Percentiles rank a stretch among this genome's conserved stretches.
Conservation (phyloP, 2,329 filamentous ascomycete species). For the Xylaria polymorpha region DNA sequence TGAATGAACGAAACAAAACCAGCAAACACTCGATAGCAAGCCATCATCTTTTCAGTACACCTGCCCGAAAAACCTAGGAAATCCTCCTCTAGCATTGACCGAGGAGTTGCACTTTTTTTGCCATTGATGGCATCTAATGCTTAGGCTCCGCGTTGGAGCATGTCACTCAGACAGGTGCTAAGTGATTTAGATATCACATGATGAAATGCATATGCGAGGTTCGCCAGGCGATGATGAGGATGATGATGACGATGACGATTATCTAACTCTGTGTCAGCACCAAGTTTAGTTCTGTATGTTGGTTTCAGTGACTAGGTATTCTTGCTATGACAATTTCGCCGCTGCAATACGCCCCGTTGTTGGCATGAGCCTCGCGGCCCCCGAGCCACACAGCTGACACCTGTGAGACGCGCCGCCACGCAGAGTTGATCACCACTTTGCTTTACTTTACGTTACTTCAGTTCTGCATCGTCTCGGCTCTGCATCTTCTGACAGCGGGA, state of each 20-base stretch:
- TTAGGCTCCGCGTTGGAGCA: background rate
- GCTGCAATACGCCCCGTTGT: conserved; percentile 13
- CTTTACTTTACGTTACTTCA: background rate
- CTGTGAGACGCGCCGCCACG: background rate
- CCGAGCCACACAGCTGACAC: background rate
- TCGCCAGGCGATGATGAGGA: background rate
- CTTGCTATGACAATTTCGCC: background rate
- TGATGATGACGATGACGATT: too few relatives aligned
- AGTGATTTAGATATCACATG: conserved; percentile 32
- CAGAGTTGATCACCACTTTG: conserved; percentile 3
- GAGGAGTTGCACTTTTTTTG: background rate
- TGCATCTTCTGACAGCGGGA: conserved; percentile 43
- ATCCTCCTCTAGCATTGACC: background rate
- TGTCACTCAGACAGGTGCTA: background rate
- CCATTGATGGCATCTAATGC: background rate
- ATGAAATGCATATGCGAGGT: conserved; percentile 36
- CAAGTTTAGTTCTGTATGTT: conserved; percentile 21
- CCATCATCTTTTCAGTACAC: background rate
- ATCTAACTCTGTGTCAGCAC: background rate
- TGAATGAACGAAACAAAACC: background rate
- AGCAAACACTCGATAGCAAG: conserved; percentile 4
- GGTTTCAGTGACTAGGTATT: conserved; percentile 18
- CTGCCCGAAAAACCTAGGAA: background rate
- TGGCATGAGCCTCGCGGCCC: conserved; percentile 28
- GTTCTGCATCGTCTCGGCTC: conserved; percentile 24